phyloP scores from a whole-genome alignment of 257 asterid species.

The Solanum raphanifolium region DNA sequence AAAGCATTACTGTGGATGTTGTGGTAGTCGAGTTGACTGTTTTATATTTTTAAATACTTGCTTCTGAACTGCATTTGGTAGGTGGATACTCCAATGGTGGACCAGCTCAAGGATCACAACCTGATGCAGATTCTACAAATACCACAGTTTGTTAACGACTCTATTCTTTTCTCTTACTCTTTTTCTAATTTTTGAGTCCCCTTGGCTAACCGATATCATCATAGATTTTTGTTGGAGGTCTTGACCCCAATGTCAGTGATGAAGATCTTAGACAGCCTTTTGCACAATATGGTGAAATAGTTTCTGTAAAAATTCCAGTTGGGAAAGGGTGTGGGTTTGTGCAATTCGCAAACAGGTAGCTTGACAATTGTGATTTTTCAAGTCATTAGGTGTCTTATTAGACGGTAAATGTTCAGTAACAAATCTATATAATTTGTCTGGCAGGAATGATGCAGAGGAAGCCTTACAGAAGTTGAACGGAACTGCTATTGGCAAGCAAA shows the following conservation, averaged over 20 bases:
- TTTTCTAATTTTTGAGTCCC: background rate
- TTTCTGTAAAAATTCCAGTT: constrained; percentile 74
- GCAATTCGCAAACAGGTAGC: constrained; percentile 74
- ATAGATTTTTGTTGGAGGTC: constrained; percentile 96
- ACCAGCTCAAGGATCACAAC: constrained; percentile 56
- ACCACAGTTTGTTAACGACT: constrained; percentile 62
- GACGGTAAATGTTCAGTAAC: background rate
- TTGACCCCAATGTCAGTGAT: constrained; percentile 68
- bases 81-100: constrained; percentile 78
- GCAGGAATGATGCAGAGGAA: constrained; percentile 43
- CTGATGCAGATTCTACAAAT: constrained; percentile 74
- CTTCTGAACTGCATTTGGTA: constrained; percentile 16
- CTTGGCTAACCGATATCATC: constrained; percentile 17
- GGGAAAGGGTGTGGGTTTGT: constrained; percentile 96
- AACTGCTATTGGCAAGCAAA: constrained; percentile 29
- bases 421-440: background rate
- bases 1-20: background rate
- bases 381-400: background rate
- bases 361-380: background rate
- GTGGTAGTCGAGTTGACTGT: background rate
- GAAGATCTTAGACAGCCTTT: constrained; percentile 87
- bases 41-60: background rate
- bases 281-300: constrained; percentile 70
- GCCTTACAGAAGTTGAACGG: constrained; percentile 40
- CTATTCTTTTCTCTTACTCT: constrained; percentile 6